Evolutionary conservation across 2,329 filamentous ascomycete species (phyloP).

Genomic region (Geosmithia morbida): DNA sequence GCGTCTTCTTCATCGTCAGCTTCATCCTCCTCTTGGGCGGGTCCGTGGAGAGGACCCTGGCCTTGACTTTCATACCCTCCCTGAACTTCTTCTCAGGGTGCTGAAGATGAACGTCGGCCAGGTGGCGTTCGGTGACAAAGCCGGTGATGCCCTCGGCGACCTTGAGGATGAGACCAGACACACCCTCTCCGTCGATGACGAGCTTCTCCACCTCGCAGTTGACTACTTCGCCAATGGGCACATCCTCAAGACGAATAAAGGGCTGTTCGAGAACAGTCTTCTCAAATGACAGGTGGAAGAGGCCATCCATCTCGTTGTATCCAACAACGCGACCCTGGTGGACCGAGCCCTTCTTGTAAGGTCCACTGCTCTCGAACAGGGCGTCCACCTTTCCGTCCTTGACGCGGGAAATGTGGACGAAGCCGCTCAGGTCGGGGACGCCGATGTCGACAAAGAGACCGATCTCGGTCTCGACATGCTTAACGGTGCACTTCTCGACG

Average conservation of each 20-base stretch:
- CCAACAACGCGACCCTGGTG: slow-evolving; percentile 75
- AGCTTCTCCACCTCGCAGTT: slow-evolving; percentile 77
- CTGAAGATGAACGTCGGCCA: slow-evolving; percentile 76
- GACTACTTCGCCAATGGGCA: slow-evolving; percentile 67
- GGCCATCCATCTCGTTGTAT: slow-evolving; percentile 75
- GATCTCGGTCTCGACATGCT: slow-evolving; percentile 63
- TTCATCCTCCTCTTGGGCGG: slow-evolving; percentile 62
- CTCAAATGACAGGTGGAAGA: slow-evolving; percentile 78
- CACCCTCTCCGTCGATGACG: slow-evolving; percentile 61
- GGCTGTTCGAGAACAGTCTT: slow-evolving; percentile 70
- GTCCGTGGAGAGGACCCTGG: slow-evolving; percentile 71
- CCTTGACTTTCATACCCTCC: slow-evolving; percentile 71
- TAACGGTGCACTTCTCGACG: slow-evolving; percentile 64
- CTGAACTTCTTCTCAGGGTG: slow-evolving; percentile 95
- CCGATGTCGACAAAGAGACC: slow-evolving; percentile 70
- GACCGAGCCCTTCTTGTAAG: slow-evolving; percentile 62
- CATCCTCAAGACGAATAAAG: slow-evolving; percentile 83
- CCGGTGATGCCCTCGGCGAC: slow-evolving; percentile 78
- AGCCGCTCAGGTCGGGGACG: slow-evolving; percentile 53
- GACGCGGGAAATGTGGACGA: slow-evolving; percentile 87
- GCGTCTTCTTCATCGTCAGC: slow-evolving; percentile 84
- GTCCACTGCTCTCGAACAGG: slow-evolving; percentile 60
- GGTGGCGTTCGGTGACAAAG: slow-evolving; percentile 76
- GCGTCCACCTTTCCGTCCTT: slow-evolving; percentile 82
- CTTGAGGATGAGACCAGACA: slow-evolving; percentile 69